Conservation (phyloP, 495 filamentous ascomycete genomes). For the Annulohypoxylon nitens region DNA sequence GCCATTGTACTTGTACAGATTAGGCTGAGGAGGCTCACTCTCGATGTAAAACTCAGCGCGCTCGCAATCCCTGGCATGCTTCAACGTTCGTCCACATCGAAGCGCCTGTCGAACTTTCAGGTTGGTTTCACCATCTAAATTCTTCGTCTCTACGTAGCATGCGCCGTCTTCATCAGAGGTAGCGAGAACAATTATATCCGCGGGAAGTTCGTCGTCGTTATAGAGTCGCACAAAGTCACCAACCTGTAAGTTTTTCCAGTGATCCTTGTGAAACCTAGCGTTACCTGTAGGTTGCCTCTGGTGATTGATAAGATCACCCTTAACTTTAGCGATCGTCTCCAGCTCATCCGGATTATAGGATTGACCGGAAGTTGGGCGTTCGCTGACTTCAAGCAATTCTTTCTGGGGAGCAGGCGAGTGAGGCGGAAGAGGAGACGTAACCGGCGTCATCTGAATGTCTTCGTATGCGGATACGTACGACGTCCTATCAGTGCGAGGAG, state of each 20-base stretch:
- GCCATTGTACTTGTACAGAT: conserved; percentile 93
- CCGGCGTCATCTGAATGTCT: conserved; percentile 94
- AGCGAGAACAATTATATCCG: conserved; percentile 94
- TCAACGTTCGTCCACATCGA: conserved; percentile 83
- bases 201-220: conserved; percentile 95
- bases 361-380: conserved; percentile 52
- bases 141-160: conserved; percentile 98
- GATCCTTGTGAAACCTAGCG: conserved; percentile 87
- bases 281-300: conserved; percentile 57
- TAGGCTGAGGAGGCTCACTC: conserved; percentile 91
- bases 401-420: conserved; percentile 45
- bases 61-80: conserved; percentile 94
- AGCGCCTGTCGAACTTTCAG: conserved; percentile 94
- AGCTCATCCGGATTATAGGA: conserved; percentile 74
- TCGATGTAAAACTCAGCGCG: conserved; percentile 87
- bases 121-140: conserved; percentile 97
- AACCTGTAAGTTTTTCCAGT: conserved; percentile 96
- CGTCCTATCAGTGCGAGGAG: conserved; percentile 66
- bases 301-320: conserved; percentile 64
- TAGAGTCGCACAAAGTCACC: conserved; percentile 98
- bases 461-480: conserved; percentile 69
- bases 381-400: conserved; percentile 49
- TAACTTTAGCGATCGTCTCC: conserved; percentile 62
- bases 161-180: conserved; percentile 95
- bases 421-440: conserved; percentile 80